phyloP scores from a whole-genome alignment of 108 stramenopile species.

The Bacterosira constricta region DNA sequence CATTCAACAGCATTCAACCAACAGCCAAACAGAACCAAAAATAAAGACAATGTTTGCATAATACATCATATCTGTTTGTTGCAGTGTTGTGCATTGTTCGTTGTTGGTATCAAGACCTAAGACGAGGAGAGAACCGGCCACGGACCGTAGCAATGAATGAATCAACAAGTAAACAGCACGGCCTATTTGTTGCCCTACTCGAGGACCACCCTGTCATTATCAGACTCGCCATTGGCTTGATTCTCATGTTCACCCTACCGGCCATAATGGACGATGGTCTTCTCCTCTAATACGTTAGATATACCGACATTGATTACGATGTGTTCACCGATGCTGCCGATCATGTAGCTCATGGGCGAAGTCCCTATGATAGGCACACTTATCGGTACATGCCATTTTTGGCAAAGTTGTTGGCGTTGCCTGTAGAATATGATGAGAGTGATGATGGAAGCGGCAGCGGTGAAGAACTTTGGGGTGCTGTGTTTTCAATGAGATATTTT shows the following conservation, averaged over 20 bases:
- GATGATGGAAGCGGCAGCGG: constrained; percentile 32
- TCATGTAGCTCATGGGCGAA: constrained; percentile 59
- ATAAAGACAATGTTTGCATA: no score
- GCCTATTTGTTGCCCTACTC: neutral
- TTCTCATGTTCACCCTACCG: constrained; percentile 66
- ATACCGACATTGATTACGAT: constrained; percentile 91
- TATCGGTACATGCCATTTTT: constrained; percentile 99
- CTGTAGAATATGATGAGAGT: neutral
- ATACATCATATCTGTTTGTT: no score
- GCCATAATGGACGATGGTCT: constrained; percentile 68
- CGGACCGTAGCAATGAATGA: no score
- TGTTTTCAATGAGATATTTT: constrained; percentile 38
- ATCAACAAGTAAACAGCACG: no score
- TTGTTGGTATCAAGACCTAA: no score
- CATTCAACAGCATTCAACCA: no score
- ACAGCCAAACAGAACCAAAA: no score
- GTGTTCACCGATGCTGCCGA: constrained; percentile 88
- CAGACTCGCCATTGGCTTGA: constrained; percentile 64
- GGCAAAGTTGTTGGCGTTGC: constrained; percentile 69
- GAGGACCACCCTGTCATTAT: constrained; percentile 23
- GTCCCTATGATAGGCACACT: constrained; percentile 95
- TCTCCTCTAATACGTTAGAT: constrained; percentile 68
- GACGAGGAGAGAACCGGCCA: no score
- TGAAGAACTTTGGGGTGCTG: neutral
- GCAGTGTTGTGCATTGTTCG: no score